Percentiles rank a stretch among this genome's conserved stretches.
These are phyloP conservation scores for Mycena galopus DNA, from an alignment of 768 basidiomycete species.

Conservation along the genomic window DNA sequence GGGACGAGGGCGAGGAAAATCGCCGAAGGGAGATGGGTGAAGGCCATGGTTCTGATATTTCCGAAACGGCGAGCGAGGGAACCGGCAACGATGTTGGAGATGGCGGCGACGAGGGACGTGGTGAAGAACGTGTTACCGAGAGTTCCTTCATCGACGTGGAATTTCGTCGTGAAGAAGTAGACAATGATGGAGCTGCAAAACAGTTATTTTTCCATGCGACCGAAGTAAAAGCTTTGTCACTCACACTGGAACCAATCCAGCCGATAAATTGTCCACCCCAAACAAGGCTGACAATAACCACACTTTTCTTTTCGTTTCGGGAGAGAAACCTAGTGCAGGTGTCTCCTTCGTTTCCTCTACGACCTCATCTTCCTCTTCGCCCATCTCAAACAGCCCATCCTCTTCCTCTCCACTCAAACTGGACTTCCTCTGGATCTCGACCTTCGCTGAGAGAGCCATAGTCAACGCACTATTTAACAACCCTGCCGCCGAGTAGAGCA, in stretches of 20 bases:
- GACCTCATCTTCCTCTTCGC: slow-evolving; percentile 19
- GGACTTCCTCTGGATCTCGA: slow-evolving; percentile 23
- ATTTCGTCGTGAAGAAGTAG: slow-evolving; percentile 26
- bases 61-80: slow-evolving; percentile 26
- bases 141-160: slow-evolving; percentile 26
- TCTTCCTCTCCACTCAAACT: slow-evolving; percentile 20
- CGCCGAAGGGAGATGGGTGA: slow-evolving; percentile 27
- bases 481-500: slow-evolving; percentile 28
- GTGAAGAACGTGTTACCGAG: slow-evolving; percentile 25
- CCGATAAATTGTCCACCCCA: slow-evolving; percentile 23
- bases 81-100: slow-evolving; percentile 24
- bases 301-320: slow-evolving; percentile 26
- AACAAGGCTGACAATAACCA: slow-evolving; percentile 28
- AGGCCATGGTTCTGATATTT: slow-evolving; percentile 24
- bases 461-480: slow-evolving; percentile 21
- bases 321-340: slow-evolving; percentile 15
- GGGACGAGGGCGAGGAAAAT: slow-evolving; percentile 21
- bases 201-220: background rate
- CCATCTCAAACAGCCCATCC: slow-evolving; percentile 28
- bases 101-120: slow-evolving; percentile 26
- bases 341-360: slow-evolving; percentile 20
- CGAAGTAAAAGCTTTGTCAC: slow-evolving; percentile 12
- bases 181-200: slow-evolving; percentile 22
- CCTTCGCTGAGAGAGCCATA: slow-evolving; percentile 20
- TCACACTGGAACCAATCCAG: slow-evolving; percentile 30